Base-by-base conservation (phyloP, 1,139 yeast genomes). In the Saccharomyces hybrid region DNA sequence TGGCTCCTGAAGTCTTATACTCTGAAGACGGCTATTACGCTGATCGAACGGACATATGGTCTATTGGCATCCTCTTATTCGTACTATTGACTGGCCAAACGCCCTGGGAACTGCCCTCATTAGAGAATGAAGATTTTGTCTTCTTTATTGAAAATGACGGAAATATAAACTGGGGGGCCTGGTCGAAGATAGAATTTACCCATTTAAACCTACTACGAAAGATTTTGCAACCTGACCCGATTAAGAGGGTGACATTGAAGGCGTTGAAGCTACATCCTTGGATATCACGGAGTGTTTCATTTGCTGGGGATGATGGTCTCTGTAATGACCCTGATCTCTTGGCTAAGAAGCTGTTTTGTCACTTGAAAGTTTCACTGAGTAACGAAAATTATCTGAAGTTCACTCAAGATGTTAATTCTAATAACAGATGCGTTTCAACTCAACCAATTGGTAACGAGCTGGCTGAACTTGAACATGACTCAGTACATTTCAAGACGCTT, bases 61-160 rank as follows among this genome's bases (percentile, higher is more conserved):
- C 87, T 0, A 77, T 84, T 58, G 88, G 87, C 0, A 73, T 82
- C 2, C 79, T 84, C 5, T 59, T 82, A 14, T 83, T 79, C 68
- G 88, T 82, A 2, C 65, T 83, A 38, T 62, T 82, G 26, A 75
- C 83, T 1, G 88, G 88, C 1, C 80, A 79, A 58, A 80, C 83
- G 0, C 86, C 88, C 0, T 83, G 88, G 88, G 83, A 81, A 57
- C 78, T 78, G 61, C 87, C 86, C 0, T 74, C 75, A 30, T 63
- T 62, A 4, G 72, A 73, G 20, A 86, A 83, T 60, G 69, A 70
- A 0, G 80, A 79, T 58, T 84, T 76, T 59, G 66, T 67, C 9
- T 68, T 68, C 11, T 82, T 74, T 59, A 63, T 74, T 9, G 66
- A 66, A 13, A 71, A 73, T 42, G 73, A 75, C 41, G 84, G 83